Evolutionary conservation across 257 asterid genomes (phyloP).

Genomic region (Solanum neorickii): DNA sequence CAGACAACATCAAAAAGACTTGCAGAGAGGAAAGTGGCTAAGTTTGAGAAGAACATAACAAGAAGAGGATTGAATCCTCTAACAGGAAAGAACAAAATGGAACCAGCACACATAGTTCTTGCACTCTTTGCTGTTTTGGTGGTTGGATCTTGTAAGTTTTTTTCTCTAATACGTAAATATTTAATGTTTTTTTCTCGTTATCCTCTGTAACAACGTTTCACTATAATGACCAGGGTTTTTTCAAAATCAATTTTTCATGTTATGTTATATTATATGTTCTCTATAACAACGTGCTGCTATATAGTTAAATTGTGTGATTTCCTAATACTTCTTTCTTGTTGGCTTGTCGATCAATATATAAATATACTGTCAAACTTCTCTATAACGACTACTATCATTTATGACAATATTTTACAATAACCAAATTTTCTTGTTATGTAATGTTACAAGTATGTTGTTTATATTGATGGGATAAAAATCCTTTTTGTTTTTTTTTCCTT

Average conservation of each 20-base stretch:
- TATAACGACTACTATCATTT: not conserved
- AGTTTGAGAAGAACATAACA: conserved; percentile 75
- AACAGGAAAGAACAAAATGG: conserved; percentile 32
- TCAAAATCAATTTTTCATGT: not conserved
- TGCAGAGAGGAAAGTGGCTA: conserved; percentile 69
- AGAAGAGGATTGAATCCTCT: conserved; percentile 52
- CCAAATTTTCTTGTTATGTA: not conserved
- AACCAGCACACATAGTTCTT: conserved; percentile 71
- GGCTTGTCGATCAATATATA: not conserved
- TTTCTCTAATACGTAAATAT: not conserved
- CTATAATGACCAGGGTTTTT: not conserved
- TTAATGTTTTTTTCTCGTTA: not conserved
- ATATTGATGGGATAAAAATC: not conserved
- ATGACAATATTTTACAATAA: not conserved
- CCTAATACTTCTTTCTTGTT: not conserved
- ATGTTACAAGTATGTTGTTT: not conserved
- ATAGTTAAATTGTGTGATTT: not conserved
- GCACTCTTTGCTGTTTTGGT: conserved; percentile 70
- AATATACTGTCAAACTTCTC: not conserved
- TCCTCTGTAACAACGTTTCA: not conserved
- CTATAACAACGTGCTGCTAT: not conserved
- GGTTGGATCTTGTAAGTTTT: conserved; percentile 49
- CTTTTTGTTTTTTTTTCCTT: not conserved
- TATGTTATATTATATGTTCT: not conserved
- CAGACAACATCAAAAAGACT: conserved; percentile 78